phyloP scores from a whole-genome alignment of 1,284 basidiomycete species.

The Ganoderma sinense region DNA sequence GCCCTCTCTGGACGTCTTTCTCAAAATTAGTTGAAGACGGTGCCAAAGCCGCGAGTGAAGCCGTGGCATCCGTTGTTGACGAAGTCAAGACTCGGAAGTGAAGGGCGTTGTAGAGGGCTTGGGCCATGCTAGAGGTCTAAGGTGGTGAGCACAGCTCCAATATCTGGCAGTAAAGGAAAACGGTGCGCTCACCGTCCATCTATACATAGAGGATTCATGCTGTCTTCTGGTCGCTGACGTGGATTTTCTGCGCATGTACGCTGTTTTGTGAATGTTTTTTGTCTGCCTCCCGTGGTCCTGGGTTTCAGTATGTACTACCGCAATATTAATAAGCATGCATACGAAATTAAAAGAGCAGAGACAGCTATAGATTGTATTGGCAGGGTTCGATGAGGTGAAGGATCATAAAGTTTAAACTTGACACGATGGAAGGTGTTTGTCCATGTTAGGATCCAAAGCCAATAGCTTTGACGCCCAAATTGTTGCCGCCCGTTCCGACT shows the following conservation, averaged over 20 bases:
- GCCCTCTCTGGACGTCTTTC: background rate
- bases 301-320: background rate
- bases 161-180: background rate
- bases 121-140: background rate
- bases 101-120: background rate
- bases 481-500: background rate
- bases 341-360: background rate
- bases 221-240: too few species aligned
- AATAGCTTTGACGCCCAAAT: background rate
- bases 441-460: conserved; percentile 2
- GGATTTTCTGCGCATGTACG: background rate
- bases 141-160: background rate
- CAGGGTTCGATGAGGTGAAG: background rate
- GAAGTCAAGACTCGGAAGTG: background rate
- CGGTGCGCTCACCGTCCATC: background rate
- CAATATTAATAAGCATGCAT: background rate
- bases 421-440: background rate
- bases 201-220: background rate
- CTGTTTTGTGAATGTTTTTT: too few species aligned
- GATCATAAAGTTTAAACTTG: background rate
- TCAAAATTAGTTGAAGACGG: background rate
- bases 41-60: background rate
- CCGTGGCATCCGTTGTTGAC: background rate
- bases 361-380: background rate
- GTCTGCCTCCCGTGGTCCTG: background rate